Percentiles rank a stretch among this genome's conserved stretches.
Evolutionary conservation across 2,329 filamentous ascomycete species (phyloP).

Genomic region (Fusarium pseudograminearum): DNA sequence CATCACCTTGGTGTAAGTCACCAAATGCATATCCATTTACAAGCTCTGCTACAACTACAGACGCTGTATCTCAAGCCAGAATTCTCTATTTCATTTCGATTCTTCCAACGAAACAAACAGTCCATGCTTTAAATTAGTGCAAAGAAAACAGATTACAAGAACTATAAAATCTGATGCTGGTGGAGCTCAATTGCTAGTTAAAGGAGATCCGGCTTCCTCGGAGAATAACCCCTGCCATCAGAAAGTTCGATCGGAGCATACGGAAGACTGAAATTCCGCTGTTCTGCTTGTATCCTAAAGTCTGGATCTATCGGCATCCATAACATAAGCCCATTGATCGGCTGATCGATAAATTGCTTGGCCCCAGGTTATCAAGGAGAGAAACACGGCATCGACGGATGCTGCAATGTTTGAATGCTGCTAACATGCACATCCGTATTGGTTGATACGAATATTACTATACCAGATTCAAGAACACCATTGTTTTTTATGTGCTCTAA

Average conservation of each 20-base stretch:
- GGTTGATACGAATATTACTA: constrained; percentile 14
- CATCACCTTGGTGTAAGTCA: neutral
- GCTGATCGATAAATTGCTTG: constrained; percentile 22
- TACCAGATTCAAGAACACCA: neutral
- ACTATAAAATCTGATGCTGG: neutral
- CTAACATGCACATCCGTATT: neutral
- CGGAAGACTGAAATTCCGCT: constrained; percentile 31
- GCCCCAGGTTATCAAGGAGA: constrained; percentile 22
- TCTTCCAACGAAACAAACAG: neutral
- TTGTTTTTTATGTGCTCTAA: neutral
- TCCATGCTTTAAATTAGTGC: neutral
- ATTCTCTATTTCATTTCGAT: neutral
- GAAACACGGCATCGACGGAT: constrained; percentile 18
- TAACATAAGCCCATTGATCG: constrained; percentile 29
- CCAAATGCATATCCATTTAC: neutral
- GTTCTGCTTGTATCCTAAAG: neutral
- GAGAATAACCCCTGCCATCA: constrained; percentile 34
- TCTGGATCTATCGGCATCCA: constrained; percentile 13
- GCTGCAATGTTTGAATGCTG: neutral
- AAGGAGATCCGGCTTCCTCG: constrained; percentile 37
- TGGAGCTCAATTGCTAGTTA: constrained; percentile 16
- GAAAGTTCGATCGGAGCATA: constrained; percentile 26
- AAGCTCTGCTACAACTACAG: neutral
- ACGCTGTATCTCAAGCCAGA: neutral
- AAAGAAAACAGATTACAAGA: neutral